A percentile compares a stretch with the other conserved stretches of the same genome.
These are phyloP conservation scores for Myochromella boudieri DNA, from an alignment of 768 basidiomycete genomes.

Conservation along the genomic window DNA sequence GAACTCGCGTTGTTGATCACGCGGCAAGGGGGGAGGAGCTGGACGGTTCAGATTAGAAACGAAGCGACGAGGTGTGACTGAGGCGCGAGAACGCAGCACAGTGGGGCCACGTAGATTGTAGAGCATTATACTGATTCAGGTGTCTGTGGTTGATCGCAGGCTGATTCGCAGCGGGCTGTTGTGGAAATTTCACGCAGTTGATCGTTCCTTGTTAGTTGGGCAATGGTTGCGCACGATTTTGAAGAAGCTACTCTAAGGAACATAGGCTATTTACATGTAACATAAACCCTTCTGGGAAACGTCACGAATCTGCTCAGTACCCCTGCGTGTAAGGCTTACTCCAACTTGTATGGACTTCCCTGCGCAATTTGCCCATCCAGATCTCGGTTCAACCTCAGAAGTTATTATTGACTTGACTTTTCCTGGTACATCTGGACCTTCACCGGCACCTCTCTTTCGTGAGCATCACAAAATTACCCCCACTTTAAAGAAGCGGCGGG, in stretches of 20 bases:
- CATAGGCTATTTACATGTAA: too few relatives aligned
- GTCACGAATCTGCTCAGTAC: background rate
- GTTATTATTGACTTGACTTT: constrained; percentile 1
- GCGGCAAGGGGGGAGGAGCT: constrained; percentile 73
- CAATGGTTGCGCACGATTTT: too few relatives aligned
- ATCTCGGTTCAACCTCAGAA: background rate
- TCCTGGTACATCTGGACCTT: background rate
- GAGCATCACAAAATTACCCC: constrained; percentile 1
- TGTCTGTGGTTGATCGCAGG: too few relatives aligned
- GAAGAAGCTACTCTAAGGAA: too few relatives aligned
- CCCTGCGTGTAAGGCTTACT: too few relatives aligned
- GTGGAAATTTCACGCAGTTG: too few relatives aligned
- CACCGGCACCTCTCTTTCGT: background rate
- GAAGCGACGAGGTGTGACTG: constrained; percentile 16
- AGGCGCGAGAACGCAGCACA: background rate
- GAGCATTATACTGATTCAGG: too few relatives aligned
- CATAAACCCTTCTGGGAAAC: too few relatives aligned
- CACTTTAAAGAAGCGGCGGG: constrained; percentile 40
- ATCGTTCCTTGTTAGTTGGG: too few relatives aligned
- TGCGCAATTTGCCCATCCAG: background rate
- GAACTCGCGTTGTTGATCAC: constrained; percentile 79
- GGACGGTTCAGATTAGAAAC: constrained; percentile 50
- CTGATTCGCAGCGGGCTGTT: too few relatives aligned
- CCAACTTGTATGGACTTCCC: constrained; percentile 13
- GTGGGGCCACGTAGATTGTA: too few relatives aligned